phyloP scores from a whole-genome alignment of 148 eudicot genomes.

The Amaranthus cruentus region DNA sequence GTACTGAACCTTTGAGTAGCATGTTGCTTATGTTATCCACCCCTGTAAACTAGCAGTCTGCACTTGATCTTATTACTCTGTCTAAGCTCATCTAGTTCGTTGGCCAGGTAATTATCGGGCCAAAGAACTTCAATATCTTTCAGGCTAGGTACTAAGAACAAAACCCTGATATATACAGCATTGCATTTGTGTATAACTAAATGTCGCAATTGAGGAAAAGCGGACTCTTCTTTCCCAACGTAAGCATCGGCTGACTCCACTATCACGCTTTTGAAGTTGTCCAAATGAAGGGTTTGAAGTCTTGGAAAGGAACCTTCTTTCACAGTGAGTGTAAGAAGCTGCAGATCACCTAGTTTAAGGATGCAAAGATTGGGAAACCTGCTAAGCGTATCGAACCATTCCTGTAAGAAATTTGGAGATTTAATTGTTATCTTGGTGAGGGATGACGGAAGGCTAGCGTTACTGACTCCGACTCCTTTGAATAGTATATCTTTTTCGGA shows the following conservation, averaged over 20 bases:
- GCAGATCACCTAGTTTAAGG: slow-evolving; percentile 5
- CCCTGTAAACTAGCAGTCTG: neutral
- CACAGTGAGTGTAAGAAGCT: no score
- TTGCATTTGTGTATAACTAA: neutral
- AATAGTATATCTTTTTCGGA: neutral
- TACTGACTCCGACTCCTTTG: neutral
- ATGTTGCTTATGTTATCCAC: neutral
- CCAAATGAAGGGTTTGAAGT: slow-evolving; percentile 10
- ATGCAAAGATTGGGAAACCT: slow-evolving; percentile 15
- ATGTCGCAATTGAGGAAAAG: slow-evolving; percentile 3
- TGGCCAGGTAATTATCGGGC: neutral
- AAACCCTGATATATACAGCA: neutral
- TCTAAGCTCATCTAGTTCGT: neutral
- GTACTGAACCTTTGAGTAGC: no score
- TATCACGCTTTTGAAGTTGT: neutral
- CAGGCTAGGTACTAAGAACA: slow-evolving; percentile 4
- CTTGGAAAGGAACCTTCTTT: neutral
- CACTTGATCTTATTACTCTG: neutral
- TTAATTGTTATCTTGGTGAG: slow-evolving; percentile 18
- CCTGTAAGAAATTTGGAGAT: neutral
- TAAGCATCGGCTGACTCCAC: neutral
- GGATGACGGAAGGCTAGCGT: neutral
- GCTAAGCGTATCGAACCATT: neutral
- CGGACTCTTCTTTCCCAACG: neutral
- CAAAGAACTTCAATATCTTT: neutral